Conservation (phyloP, 176 grass and related monocot species). For the Juncus inflexus region DNA sequence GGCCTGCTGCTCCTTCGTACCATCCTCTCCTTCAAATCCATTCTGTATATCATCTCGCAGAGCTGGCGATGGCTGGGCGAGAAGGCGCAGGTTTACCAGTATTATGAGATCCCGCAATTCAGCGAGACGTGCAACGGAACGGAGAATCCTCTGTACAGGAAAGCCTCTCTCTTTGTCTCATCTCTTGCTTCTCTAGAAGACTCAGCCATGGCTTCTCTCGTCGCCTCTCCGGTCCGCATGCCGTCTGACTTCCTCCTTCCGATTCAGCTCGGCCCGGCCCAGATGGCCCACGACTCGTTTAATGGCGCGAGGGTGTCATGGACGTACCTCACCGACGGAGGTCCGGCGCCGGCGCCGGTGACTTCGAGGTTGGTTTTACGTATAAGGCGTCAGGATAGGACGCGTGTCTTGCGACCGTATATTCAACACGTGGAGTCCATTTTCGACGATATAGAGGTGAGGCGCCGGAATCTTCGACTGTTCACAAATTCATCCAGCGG, state of each 20-base stretch:
- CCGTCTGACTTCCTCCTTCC: constrained; percentile 31
- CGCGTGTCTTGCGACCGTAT: constrained; percentile 57
- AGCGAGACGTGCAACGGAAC: not conserved
- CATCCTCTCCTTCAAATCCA: constrained; percentile 52
- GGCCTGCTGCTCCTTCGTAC: constrained; percentile 39
- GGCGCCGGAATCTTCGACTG: constrained; percentile 42
- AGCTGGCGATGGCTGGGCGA: constrained; percentile 63
- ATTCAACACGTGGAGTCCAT: constrained; percentile 66
- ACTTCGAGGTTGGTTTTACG: constrained; percentile 32
- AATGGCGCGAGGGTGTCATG: constrained; percentile 43
- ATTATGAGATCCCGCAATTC: constrained; percentile 55
- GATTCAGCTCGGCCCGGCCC: constrained; percentile 26
- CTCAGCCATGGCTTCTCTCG: constrained; percentile 31
- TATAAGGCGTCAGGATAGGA: constrained; percentile 50
- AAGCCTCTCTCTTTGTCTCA: constrained; percentile 42
- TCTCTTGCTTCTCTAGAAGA: constrained; percentile 48
- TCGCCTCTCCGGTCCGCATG: constrained; percentile 31
- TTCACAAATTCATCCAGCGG: constrained; percentile 36
- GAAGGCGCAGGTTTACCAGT: constrained; percentile 63
- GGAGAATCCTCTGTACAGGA: constrained; percentile 49
- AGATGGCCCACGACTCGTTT: constrained; percentile 44
- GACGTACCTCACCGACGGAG: constrained; percentile 1
- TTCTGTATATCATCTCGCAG: constrained; percentile 30
- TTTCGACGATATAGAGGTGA: constrained; percentile 46
- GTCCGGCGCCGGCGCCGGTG: not conserved